Evolutionary conservation across 1,284 basidiomycete genomes (phyloP), one percentile per base, ranked within the genome.

Genomic region (Fistulinella cinereoalba): DNA sequence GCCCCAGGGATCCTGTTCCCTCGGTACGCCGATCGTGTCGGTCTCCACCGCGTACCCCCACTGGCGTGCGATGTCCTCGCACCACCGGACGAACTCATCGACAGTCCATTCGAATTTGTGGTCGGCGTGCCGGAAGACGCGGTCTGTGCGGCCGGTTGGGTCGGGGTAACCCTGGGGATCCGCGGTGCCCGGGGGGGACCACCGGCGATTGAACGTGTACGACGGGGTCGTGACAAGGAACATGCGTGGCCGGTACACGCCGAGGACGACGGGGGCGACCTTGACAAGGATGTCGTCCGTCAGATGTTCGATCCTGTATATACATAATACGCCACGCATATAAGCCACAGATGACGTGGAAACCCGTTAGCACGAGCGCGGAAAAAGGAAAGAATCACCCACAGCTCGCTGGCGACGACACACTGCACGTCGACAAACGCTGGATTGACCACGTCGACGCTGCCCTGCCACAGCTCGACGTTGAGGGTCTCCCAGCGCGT

Each of bases 51-150:
- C 69, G 54, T 92, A 94, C 6, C 88, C 90, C 85, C 88, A 94
- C 50, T 81, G 77, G 9, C 66, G 66, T 1, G 88, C 89, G 3
- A 73, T 74, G 1, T 62, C 65, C 21, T 68, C 57, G 56, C 87
- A 92, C 87, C 90, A 97, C 9, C 60, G 56, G 24, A 68, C 62
- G 64, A 95, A 97, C 63, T 97, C 94, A 3, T 80, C 77, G 0
- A 71, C 66, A 0, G 91, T 96, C 89, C 91, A 96, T 67, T 97
- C 94, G 58, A 96, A 91, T 63, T 95, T 91, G 69, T 97, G 95
- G 60, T 97, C 94, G 18, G 72, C 65, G 62, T 97, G 85, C 47
- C 95, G 73, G 67, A 88, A 88, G 21, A 82, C 63, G 3, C 91
- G 78, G 37, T 80, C 69, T 0, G 92, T 94, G 6, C 92, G 83